Base-by-base conservation (phyloP, 108 stramenopile species). In the Craspedostauros australis region DNA sequence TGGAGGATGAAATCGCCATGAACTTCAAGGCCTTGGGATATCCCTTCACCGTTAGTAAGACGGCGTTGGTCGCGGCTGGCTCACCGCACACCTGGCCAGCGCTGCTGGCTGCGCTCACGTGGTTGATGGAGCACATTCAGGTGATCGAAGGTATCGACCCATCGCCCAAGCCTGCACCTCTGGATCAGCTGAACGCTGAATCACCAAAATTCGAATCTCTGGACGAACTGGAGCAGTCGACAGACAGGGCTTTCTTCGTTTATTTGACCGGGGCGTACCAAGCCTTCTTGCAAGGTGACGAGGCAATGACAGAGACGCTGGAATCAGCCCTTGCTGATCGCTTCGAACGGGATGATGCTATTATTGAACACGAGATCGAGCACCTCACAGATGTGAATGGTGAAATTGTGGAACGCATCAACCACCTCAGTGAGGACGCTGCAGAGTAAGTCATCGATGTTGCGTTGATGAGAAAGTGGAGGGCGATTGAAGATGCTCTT, bases 81-180 rank as follows among this genome's bases (percentile, higher is more conserved):
- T 88, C 94, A 14, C 94, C 96, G 23, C 99, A 99, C 62, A 96
- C 96, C 15, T 99, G 99, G 99, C 97, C 99, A 4, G 72, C 88
- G 25, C 66, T 98, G 9, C 79, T 99, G 42, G 96, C 95, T 1
- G 87, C 95, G 6, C 76, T 98, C 24, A 75, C 90, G 16, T 99
- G 99, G 99, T 60, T 99, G 21, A 73, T 96, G 21, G 96, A 97
- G 61, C 69, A 62, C 18, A 54, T 96, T 15, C 39, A 60, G 15
- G 50, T 54, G 31, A 37, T 75, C 33, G 79, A 77, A 39, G 72
- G 36, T 24, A n/a, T n/a, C n/a, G n/a, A n/a, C n/a, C n/a, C n/a
- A n/a, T n/a, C n/a, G n/a, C 38, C 18, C 14, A 60, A 54, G 2
- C 40, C 53, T 2, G n/a, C n/a, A n/a, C n/a, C n/a, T n/a, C n/a